Base-by-base conservation (phyloP, 495 filamentous ascomycete genomes). In the Aspergillus indologenus region DNA sequence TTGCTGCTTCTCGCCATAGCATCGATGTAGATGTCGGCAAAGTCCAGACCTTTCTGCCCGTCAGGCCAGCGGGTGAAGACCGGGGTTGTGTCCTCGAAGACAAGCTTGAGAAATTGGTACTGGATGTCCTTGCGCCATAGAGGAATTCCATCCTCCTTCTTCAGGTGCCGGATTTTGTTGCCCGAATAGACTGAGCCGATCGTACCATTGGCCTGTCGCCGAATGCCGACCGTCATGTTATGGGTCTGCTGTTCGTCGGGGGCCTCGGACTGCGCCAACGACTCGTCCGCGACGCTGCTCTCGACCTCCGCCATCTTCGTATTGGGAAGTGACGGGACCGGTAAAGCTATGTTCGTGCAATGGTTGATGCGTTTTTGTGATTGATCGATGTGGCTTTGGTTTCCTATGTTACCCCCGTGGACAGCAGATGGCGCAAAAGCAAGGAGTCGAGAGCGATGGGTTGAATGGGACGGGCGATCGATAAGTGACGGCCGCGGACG, bases 1-100 rank as follows among this genome's bases (percentile, higher is more conserved):
- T 98, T 98, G 81, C 91, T 97, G 73, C 94, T 98, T 74, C 91
- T 82, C 7, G 95, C 92, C 94, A 98, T 98, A 45, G 93, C 91
- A 73, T 98, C 92, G 68, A 98, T 91, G 74, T 98, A 98, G 50
- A 98, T 83, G 72, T 98, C 91, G 26, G 94, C 91, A 68, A 98
- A 98, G 62, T 87, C 94, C 67, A 92, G 83, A 60, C 86, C 86
- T 62, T 82, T 82, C 49, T 84, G 80, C 47, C 80, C 77, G 57
- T 91, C 87, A 9, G 83, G 80, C 58, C 88, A 86, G 66, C 93
- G 93, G 64, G 92, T 96, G 71, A 98, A 98, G 62, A 90, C 90
- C n/a, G 77, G 77, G 14, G 82, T 83, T 56, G 89, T 81, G 70
- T 98, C 85, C 67, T 96, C 88, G 73, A 98, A 98, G 64, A 98